Evolutionary conservation across 2,329 filamentous ascomycete species (phyloP).

Genomic region (Ophiocordyceps camponoti-floridani): DNA sequence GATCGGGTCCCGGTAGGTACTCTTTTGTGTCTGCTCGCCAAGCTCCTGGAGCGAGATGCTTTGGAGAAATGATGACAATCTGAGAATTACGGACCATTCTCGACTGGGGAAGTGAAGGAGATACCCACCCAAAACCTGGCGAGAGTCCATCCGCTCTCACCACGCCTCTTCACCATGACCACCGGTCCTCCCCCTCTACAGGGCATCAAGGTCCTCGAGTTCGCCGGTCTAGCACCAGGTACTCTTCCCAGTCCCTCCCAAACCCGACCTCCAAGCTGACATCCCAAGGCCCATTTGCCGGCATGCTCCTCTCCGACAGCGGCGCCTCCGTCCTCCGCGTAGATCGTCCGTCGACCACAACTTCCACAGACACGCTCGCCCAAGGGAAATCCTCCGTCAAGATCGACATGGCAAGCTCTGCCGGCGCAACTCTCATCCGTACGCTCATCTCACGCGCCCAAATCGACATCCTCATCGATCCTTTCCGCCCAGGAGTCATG

Average conservation of each 20-base stretch:
- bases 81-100: too few species aligned
- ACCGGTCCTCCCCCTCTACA: conserved; percentile 17
- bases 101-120: too few species aligned
- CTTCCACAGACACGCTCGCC: conserved; percentile 49
- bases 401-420: conserved; percentile 55
- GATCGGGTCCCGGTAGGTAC: too few species aligned
- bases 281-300: conserved; percentile 60
- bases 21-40: too few species aligned
- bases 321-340: conserved; percentile 78
- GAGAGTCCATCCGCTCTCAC: too few species aligned
- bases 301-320: conserved; percentile 75
- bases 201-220: conserved; percentile 39
- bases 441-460: conserved; percentile 48
- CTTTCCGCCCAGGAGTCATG: conserved; percentile 79
- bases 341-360: conserved; percentile 39
- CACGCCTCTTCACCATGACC: not conserved
- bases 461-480: conserved; percentile 79
- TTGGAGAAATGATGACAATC: too few species aligned
- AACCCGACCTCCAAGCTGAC: not conserved
- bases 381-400: conserved; percentile 67
- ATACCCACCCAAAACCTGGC: too few species aligned
- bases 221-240: conserved; percentile 47
- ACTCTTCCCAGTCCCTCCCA: conserved; percentile 3
- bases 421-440: conserved; percentile 48
- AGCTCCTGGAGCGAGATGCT: too few species aligned